A percentile compares a stretch with the other conserved stretches of the same genome.
Evolutionary conservation across 2,329 filamentous ascomycete species (phyloP).

Genomic region (Fonsecaea pedrosoi): DNA sequence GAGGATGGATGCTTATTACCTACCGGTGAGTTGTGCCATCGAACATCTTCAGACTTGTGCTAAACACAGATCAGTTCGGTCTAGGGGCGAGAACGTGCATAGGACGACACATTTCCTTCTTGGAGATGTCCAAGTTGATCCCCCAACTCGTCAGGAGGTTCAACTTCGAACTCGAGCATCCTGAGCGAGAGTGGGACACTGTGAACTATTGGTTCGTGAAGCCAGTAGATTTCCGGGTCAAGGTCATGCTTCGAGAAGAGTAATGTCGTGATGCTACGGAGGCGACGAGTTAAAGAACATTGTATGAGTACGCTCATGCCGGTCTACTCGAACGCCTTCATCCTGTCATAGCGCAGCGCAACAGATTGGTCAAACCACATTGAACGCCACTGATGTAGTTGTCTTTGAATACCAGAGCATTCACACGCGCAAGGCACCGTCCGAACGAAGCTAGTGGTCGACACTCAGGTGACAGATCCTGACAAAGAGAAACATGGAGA

Average conservation of each 20-base stretch:
- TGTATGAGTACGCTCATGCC: not conserved
- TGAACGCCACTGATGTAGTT: not conserved
- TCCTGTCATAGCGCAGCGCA: not conserved
- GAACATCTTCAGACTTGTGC: conserved; percentile 25
- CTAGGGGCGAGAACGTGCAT: conserved; percentile 52
- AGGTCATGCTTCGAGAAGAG: conserved; percentile 35
- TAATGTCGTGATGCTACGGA: not conserved
- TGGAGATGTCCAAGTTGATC: conserved; percentile 44
- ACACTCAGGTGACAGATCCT: not conserved
- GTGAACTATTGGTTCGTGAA: conserved; percentile 40
- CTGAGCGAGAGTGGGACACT: conserved; percentile 34
- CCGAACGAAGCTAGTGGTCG: not conserved
- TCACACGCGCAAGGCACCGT: not conserved
- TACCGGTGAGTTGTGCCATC: conserved; percentile 45
- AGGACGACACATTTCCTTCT: conserved; percentile 41
- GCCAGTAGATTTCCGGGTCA: conserved; percentile 49
- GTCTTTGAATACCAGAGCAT: too few relatives aligned
- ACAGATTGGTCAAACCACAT: not conserved
- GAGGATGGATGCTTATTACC: conserved; percentile 48
- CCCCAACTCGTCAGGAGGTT: conserved; percentile 39
- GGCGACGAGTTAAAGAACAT: not conserved
- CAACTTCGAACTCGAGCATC: conserved; percentile 37
- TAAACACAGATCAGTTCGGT: conserved; percentile 50
- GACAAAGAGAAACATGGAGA: not conserved
- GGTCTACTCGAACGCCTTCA: not conserved